A percentile compares a stretch with the other conserved stretches of the same genome.
These are phyloP conservation scores for Tuber melanosporum DNA, from an alignment of 495 filamentous ascomycete species.

Conservation along the genomic window DNA sequence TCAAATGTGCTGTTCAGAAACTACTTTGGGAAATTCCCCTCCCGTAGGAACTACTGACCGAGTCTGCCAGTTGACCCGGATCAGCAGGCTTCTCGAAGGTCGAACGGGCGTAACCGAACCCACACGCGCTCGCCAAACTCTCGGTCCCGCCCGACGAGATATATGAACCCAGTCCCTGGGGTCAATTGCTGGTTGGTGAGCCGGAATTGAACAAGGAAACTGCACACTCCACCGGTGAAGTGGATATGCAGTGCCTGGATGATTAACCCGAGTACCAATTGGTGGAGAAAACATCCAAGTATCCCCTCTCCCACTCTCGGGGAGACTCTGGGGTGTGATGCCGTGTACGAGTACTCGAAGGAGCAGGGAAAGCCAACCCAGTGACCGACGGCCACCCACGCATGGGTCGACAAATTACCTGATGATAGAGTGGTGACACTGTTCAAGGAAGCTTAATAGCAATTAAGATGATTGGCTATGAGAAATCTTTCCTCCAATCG, in stretches of 20 bases:
- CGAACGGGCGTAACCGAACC: not conserved
- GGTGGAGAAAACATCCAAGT: not conserved
- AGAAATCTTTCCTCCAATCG: not conserved
- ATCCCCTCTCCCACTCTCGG: not conserved
- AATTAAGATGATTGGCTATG: not conserved
- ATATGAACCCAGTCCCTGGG: not conserved
- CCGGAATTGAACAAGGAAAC: not conserved
- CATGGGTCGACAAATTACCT: not conserved
- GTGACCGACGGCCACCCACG: not conserved
- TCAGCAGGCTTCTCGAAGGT: not conserved
- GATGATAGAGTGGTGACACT: not conserved
- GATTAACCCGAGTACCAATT: constrained; percentile 1
- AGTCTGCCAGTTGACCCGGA: not conserved
- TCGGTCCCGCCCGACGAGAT: not conserved
- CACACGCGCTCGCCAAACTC: not conserved
- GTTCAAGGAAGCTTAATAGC: not conserved
- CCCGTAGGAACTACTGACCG: not conserved
- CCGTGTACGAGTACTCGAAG: not conserved
- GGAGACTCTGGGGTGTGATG: not conserved
- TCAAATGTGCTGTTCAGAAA: not conserved
- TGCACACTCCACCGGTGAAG: not conserved
- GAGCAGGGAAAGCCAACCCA: not conserved
- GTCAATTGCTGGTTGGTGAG: not conserved
- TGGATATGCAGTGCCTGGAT: not conserved
- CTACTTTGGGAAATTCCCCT: not conserved